Base-by-base conservation (phyloP, 225 moss, liverwort and hornwort genomes). In the Physcomitrium patens region DNA sequence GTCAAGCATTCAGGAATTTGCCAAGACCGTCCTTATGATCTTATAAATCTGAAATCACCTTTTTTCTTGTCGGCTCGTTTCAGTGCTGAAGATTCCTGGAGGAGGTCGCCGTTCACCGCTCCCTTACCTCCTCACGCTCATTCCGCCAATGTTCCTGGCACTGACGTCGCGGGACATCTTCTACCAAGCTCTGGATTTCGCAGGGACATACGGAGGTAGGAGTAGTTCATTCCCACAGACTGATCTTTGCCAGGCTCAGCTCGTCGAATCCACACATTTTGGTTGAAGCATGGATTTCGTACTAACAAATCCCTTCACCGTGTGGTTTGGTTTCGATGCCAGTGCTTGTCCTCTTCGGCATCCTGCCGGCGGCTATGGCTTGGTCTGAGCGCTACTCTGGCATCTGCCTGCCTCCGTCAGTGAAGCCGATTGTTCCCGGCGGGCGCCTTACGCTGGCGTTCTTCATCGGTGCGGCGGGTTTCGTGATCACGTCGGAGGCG, bases 161-260 rank as follows among this genome's bases (percentile, higher is more conserved):
- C 58, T 89, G 70, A 89, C 89, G 24, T 95, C 90, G 8, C 94
- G 90, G 4, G 85, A 75, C 54, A 90, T 99, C 45, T 99, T 99
- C 79, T 99, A 89, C 68, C 65, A 90, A 72, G 97, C 97, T 41
- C 84, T 99, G 59, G 92, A 97, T 81, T 91, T 94, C 71, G 96
- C 96, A 53, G 96, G 96, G 78, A 97, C 96, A 52, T 97, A 97
- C 67, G 96, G 96, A 73, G 96, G 96, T 92, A 78, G 3, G 63
- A 31, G 67, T 54, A 71, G 43, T 69, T 77, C 12, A 61, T 72
- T 10, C 68, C 57, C 48, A 49, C 13, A 19, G 28, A 19, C 44
- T 19, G 27, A 53, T 9, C 49, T 48, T n/a, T 41, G 42, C 45
- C 54, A 19, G 60, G 60, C 65, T 1, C 31, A 7, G 31, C 31